Evolutionary conservation across 148 eudicot species (phyloP).

Genomic region (Heliamphora exappendiculata): DNA sequence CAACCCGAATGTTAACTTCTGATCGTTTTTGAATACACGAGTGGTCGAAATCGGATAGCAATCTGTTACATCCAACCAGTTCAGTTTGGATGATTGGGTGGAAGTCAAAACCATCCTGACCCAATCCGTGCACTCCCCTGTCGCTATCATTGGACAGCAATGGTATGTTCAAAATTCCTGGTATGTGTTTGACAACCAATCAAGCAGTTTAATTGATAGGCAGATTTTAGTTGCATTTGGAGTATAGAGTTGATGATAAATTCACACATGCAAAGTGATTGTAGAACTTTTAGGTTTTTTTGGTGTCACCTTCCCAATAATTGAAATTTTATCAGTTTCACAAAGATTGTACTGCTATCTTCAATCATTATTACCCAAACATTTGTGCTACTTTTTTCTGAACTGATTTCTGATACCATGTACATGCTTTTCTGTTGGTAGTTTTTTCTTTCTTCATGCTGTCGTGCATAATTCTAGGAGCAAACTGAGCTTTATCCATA

Average conservation of each 20-base stretch:
- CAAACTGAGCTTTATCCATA: background rate
- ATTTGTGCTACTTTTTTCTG: slow-evolving; percentile 5
- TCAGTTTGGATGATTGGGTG: background rate
- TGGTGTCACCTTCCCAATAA: background rate
- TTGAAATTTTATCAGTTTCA: background rate
- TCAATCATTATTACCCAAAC: background rate
- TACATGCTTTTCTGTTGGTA: background rate
- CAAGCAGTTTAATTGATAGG: background rate
- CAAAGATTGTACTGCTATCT: background rate
- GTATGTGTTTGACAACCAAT: too few species aligned
- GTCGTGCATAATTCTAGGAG: background rate
- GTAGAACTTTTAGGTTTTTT: background rate
- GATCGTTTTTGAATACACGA: too few species aligned
- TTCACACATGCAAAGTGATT: background rate
- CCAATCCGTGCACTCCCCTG: too few species aligned
- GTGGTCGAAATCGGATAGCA: too few species aligned
- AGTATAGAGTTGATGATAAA: background rate
- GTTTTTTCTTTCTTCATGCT: background rate
- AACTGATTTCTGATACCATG: slow-evolving; percentile 1
- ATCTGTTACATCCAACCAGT: too few species aligned
- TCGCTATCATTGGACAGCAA: background rate
- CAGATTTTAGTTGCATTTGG: background rate
- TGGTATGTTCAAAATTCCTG: background rate
- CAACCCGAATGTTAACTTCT: too few species aligned
- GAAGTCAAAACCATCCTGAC: too few species aligned